Conservation (phyloP, 2,329 filamentous ascomycete species). For the Grosmannia serpens region DNA sequence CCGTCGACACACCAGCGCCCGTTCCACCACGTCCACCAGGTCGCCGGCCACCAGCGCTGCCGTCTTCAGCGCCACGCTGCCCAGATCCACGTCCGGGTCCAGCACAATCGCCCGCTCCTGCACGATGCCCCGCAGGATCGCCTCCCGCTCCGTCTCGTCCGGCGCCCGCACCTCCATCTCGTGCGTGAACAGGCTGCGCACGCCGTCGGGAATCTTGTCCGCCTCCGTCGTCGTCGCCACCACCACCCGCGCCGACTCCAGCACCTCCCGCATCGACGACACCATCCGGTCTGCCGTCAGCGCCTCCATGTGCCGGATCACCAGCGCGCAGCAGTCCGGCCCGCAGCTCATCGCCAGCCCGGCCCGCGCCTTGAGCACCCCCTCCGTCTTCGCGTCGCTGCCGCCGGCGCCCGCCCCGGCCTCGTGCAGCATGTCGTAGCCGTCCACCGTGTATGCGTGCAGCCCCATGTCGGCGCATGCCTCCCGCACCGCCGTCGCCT, state of each 20-base stretch:
- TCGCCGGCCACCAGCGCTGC: slow-evolving; percentile 92
- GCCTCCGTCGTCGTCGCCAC: slow-evolving; percentile 92
- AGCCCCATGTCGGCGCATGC: slow-evolving; percentile 84
- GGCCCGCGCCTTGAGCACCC: slow-evolving; percentile 73
- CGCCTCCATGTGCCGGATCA: slow-evolving; percentile 86
- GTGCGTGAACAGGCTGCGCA: slow-evolving; percentile 86
- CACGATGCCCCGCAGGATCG: slow-evolving; percentile 69
- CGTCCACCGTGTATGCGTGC: slow-evolving; percentile 80
- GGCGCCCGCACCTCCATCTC: slow-evolving; percentile 90
- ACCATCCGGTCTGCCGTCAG: slow-evolving; percentile 86
- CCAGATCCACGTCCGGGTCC: slow-evolving; percentile 72
- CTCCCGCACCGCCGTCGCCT: slow-evolving; percentile 62
- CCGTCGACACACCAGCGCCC: slow-evolving; percentile 67
- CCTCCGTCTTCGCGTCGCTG: slow-evolving; percentile 88
- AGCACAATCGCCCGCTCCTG: slow-evolving; percentile 65
- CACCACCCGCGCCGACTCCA: slow-evolving; percentile 68
- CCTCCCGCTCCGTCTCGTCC: slow-evolving; percentile 84
- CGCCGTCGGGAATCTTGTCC: slow-evolving; percentile 83
- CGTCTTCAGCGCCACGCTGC: slow-evolving; percentile 82
- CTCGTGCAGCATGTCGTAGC: slow-evolving; percentile 90
- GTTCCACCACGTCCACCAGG: slow-evolving; percentile 84
- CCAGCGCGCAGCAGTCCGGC: slow-evolving; percentile 65
- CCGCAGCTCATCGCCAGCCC: slow-evolving; percentile 86
- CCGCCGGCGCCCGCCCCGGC: slow-evolving; percentile 44
- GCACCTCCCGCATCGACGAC: slow-evolving; percentile 69